phyloP scores from a whole-genome alignment of 805 yeast species.

The Pichia thaimueangensis region DNA sequence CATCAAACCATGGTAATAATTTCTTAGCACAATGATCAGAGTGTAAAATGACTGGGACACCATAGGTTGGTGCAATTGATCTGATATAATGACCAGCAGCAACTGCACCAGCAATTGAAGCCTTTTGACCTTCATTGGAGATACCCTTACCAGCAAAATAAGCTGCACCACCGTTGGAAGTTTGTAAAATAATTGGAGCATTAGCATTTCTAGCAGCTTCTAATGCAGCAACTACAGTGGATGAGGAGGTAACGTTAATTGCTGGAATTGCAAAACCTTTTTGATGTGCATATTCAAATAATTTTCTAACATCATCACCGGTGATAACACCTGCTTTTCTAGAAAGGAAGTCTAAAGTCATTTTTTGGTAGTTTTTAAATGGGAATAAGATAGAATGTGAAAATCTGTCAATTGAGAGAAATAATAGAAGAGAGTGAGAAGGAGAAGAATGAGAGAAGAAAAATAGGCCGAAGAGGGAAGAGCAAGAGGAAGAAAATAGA shows the following conservation, averaged over 20 bases:
- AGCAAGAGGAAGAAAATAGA: background rate
- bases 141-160: constrained; percentile 99
- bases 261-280: constrained; percentile 97
- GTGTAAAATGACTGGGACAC: constrained; percentile 94
- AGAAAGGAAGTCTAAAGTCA: constrained; percentile 58
- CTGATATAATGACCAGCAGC: constrained; percentile 99
- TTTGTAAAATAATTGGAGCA: constrained; percentile 93
- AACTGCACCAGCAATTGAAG: constrained; percentile 88
- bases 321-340: constrained; percentile 97
- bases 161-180: constrained; percentile 99
- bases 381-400: background rate
- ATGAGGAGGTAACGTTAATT: constrained; percentile 95
- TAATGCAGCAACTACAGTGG: constrained; percentile 93
- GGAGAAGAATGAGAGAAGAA: background rate
- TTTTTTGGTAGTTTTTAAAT: too few species aligned
- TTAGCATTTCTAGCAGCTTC: constrained; percentile 95
- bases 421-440: background rate
- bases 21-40: constrained; percentile 99
- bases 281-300: constrained; percentile 89
- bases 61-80: constrained; percentile 92
- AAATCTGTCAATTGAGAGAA: background rate
- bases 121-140: constrained; percentile 84
- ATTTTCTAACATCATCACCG: constrained; percentile 89
- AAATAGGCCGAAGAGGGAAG: background rate
- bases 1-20: constrained; percentile 97